These are phyloP conservation scores for Aureobasidium sp. DNA, from an alignment of 2,329 filamentous ascomycete genomes.

Conservation along the genomic window DNA sequence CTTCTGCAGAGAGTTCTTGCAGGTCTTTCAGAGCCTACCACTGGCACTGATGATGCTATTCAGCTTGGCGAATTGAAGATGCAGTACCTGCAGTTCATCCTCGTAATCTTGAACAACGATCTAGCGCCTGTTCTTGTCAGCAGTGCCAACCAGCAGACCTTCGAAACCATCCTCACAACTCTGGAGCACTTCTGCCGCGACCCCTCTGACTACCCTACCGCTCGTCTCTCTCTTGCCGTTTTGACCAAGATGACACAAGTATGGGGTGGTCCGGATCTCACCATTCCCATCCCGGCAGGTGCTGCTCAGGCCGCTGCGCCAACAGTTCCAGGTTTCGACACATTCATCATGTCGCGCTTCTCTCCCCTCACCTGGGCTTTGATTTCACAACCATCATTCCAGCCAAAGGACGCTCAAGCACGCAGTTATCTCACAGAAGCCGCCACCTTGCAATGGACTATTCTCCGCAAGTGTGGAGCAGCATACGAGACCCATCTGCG, in stretches of 20 bases:
- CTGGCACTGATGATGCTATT: conserved; percentile 92
- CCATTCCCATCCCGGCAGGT: conserved; percentile 42
- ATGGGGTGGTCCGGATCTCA: conserved; percentile 79
- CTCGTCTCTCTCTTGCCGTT: conserved; percentile 71
- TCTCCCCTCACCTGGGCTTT: conserved; percentile 87
- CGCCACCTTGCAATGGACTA: conserved; percentile 74
- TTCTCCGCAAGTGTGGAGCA: conserved; percentile 82
- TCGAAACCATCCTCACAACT: conserved; percentile 77
- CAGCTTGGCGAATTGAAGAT: conserved; percentile 83
- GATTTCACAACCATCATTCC: conserved; percentile 68
- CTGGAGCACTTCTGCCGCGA: conserved; percentile 79
- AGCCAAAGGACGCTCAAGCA: conserved; percentile 77
- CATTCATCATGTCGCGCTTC: conserved; percentile 82
- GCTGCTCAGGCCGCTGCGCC: conserved; percentile 44
- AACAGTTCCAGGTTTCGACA: conserved; percentile 74
- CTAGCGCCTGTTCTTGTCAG: conserved; percentile 83
- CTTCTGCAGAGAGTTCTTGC: conserved; percentile 83
- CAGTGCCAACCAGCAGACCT: conserved; percentile 79
- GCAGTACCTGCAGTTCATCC: conserved; percentile 90
- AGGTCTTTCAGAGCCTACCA: conserved; percentile 72
- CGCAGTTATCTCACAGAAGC: conserved; percentile 84
- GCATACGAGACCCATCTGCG: conserved; percentile 65
- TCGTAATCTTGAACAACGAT: conserved; percentile 83
- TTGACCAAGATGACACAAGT: conserved; percentile 73
- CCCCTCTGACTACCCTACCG: conserved; percentile 55